phyloP scores from a whole-genome alignment of 2,329 filamentous ascomycete species.

The Trichoderma simmonsii region DNA sequence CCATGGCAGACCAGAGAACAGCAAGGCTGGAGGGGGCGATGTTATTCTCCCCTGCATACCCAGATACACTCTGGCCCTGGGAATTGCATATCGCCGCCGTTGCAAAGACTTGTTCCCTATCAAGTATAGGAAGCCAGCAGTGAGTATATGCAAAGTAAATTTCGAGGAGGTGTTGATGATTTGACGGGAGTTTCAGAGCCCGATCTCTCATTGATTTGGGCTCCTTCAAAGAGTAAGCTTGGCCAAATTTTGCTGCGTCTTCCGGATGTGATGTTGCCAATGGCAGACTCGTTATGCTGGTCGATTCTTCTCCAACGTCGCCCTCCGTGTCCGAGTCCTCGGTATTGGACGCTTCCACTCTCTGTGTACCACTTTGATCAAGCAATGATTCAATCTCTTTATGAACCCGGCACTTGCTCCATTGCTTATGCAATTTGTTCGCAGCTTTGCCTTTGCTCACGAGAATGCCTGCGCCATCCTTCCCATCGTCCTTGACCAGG shows the following conservation, averaged over 20 bases:
- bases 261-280: background rate
- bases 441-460: constrained; percentile 2
- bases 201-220: background rate
- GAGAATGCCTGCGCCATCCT: background rate
- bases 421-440: background rate
- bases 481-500: background rate
- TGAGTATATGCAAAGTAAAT: constrained; percentile 15
- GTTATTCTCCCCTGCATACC: background rate
- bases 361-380: background rate
- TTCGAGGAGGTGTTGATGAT: background rate
- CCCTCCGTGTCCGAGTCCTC: constrained; percentile 1
- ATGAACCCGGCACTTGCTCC: constrained; percentile 4
- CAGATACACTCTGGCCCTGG: background rate
- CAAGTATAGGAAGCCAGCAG: constrained; percentile 7
- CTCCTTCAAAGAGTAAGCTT: background rate
- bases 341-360: background rate
- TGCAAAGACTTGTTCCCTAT: background rate
- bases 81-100: background rate
- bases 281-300: background rate
- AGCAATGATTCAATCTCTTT: constrained; percentile 4
- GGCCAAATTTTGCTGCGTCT: background rate
- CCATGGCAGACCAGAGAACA: constrained; percentile 9
- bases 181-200: background rate
- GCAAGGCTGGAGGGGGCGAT: background rate
- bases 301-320: background rate